phyloP scores from a whole-genome alignment of 2,329 filamentous ascomycete genomes.

The Pyrenophora graminea region DNA sequence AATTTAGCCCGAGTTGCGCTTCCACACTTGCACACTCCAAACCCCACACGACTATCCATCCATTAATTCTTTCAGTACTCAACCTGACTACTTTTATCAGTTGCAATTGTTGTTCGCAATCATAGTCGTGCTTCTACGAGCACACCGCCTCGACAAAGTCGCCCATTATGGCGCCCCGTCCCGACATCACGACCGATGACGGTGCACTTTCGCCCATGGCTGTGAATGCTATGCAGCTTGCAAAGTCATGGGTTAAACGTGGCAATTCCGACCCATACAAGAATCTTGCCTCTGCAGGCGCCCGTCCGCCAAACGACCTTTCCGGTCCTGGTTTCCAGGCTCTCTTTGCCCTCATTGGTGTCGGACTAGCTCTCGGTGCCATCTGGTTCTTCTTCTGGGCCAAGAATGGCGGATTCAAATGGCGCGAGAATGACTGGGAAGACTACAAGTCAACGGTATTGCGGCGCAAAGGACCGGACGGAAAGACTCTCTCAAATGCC shows the following conservation, averaged over 20 bases:
- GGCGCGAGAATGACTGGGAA: slow-evolving; percentile 87
- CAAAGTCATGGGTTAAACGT: slow-evolving; percentile 39
- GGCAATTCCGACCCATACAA: slow-evolving; percentile 16
- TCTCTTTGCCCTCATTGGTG: slow-evolving; percentile 82
- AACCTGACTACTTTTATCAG: slow-evolving; percentile 23
- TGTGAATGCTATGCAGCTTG: slow-evolving; percentile 33
- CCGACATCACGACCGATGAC: slow-evolving; percentile 29
- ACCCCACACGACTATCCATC: slow-evolving; percentile 16
- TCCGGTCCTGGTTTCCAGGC: slow-evolving; percentile 71
- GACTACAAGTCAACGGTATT: slow-evolving; percentile 97
- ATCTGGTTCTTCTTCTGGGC: slow-evolving; percentile 99
- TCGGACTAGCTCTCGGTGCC: slow-evolving; percentile 70
- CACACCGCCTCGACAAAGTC: slow-evolving; percentile 14
- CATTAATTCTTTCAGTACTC: slow-evolving; percentile 8
- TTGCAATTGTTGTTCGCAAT: slow-evolving; percentile 19
- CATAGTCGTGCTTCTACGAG: slow-evolving; percentile 7
- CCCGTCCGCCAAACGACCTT: slow-evolving; percentile 45
- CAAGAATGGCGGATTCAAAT: slow-evolving; percentile 91
- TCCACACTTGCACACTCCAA: slow-evolving; percentile 7
- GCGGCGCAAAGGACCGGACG: slow-evolving; percentile 85
- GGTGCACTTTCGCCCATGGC: slow-evolving; percentile 37
- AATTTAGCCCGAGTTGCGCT: slow-evolving; percentile 16
- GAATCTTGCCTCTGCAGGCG: slow-evolving; percentile 40
- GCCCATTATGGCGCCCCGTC: slow-evolving; percentile 39
- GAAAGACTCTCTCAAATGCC: slow-evolving; percentile 79